Base-by-base conservation (phyloP, 2,329 filamentous ascomycete species). In the Coniochaeta ligniaria region DNA sequence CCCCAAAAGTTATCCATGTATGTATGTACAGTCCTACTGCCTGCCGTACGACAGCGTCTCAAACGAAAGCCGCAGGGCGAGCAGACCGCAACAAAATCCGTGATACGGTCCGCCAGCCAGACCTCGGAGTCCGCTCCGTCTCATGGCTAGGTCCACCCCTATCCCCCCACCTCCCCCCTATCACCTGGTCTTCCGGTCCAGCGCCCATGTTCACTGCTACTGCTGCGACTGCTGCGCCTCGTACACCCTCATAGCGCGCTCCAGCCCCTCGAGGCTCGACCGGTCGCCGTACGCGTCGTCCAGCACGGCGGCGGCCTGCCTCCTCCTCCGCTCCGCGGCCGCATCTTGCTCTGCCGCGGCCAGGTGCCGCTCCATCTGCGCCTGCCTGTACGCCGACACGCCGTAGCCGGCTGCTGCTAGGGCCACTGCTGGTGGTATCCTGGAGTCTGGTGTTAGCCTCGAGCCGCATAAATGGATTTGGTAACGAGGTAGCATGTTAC, bases 221-320 rank as follows among this genome's bases (percentile, higher is more conserved):
- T 52, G 47, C 47, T 28, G 47, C 47, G 3, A 3, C 35, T 36
- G 35, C 35, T 36, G 35, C 12, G 65, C 62, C 60, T 69, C 68
- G 63, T 73, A 73, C 1, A 72, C 63, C 2, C 60, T 61, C 54
- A 71, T 64, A 8, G 72, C 72, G 36, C 60, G 52, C 63, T 73
- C 71, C 33, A 73, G 62, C 59, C 68, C 69, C 60, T 70, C 71
- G 38, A 73, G 62, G 59, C 67, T 70, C 14, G 61, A 62, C 22
- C 70, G 61, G 59, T 71, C 69, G 8, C 71, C 71, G 52, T 72
- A 73, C 8, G 71, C 71, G 47, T 70, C 67, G 38, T 69, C 66
- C 54, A 73, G 60, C 17, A 67, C 62, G 5, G 63, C 64, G 14
- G 63, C 61, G 9, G 47, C 47, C 47, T 31, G 47, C 52, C 62